Evolutionary conservation across 1,284 basidiomycete species (phyloP).

Genomic region (Grifola frondosa): DNA sequence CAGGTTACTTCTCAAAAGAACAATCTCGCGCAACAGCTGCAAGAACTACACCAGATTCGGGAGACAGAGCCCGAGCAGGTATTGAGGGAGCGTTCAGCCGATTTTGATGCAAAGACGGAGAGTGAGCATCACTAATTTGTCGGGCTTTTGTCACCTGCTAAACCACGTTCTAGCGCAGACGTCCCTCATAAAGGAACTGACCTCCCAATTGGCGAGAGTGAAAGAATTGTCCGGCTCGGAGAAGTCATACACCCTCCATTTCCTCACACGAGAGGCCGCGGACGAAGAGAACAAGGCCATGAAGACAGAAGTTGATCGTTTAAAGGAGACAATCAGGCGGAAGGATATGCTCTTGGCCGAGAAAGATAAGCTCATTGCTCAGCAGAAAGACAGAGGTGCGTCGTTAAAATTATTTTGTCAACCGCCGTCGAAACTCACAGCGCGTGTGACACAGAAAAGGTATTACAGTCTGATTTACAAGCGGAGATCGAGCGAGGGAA

Average conservation of each 20-base stretch:
- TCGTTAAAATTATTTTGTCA: neutral
- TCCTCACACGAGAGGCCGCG: conserved; percentile 70
- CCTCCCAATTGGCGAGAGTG: conserved; percentile 48
- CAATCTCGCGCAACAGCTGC: conserved; percentile 49
- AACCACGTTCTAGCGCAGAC: conserved; percentile 48
- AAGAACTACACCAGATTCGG: conserved; percentile 56
- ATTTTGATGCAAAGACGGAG: conserved; percentile 50
- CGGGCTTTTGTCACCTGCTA: conserved; percentile 1
- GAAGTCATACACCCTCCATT: conserved; percentile 44
- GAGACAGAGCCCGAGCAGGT: conserved; percentile 62
- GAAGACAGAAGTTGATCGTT: conserved; percentile 47
- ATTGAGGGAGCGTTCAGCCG: conserved; percentile 44
- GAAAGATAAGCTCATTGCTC: conserved; percentile 45
- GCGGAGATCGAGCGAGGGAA: conserved; percentile 62
- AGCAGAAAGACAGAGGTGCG: conserved; percentile 49
- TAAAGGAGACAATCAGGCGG: conserved; percentile 44
- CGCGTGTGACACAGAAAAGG: conserved; percentile 25
- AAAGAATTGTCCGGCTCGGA: conserved; percentile 51
- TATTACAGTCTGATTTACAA: conserved; percentile 53
- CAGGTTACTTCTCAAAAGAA: conserved; percentile 41
- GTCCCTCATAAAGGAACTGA: conserved; percentile 55
- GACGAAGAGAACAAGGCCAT: conserved; percentile 61
- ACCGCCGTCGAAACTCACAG: neutral
- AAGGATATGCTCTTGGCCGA: conserved; percentile 44
- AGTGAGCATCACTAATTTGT: conserved; percentile 37